Evolutionary conservation across 2,329 filamentous ascomycete species (phyloP).

Genomic region (Monosporascus cannonballus): DNA sequence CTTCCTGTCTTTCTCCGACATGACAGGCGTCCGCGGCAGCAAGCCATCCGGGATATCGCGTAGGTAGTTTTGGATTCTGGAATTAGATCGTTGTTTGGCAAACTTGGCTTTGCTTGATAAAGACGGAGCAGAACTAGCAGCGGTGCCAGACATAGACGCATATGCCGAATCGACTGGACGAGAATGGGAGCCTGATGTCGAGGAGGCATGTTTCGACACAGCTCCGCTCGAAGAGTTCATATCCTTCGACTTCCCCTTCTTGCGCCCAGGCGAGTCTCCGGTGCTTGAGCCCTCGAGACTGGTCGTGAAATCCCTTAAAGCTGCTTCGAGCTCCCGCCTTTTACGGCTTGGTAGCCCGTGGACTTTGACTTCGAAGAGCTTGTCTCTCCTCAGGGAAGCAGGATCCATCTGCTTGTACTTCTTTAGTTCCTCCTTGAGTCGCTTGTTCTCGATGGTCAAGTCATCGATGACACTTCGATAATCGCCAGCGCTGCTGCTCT

Average conservation of each 20-base stretch:
- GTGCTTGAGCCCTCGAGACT: constrained; percentile 48
- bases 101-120: constrained; percentile 27
- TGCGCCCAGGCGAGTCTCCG: constrained; percentile 36
- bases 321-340: constrained; percentile 70
- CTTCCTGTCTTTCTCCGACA: constrained; percentile 70
- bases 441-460: constrained; percentile 77
- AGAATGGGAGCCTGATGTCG: constrained; percentile 46
- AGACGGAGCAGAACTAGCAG: constrained; percentile 36
- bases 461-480: constrained; percentile 83
- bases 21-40: constrained; percentile 51
- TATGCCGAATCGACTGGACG: constrained; percentile 57
- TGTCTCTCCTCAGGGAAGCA: constrained; percentile 64
- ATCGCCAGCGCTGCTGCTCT: constrained; percentile 63
- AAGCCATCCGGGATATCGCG: constrained; percentile 67
- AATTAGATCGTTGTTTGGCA: constrained; percentile 38
- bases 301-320: constrained; percentile 64
- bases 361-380: constrained; percentile 76
- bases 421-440: constrained; percentile 65
- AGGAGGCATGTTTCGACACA: constrained; percentile 44
- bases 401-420: constrained; percentile 64
- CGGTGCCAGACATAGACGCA: constrained; percentile 58
- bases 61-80: constrained; percentile 63
- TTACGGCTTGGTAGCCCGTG: constrained; percentile 67
- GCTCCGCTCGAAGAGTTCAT: constrained; percentile 33
- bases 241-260: constrained; percentile 33